A percentile compares a stretch with the other conserved stretches of the same genome.
These are phyloP conservation scores for Xerocomellus intermedius DNA, from an alignment of 768 basidiomycete species.

Conservation along the genomic window DNA sequence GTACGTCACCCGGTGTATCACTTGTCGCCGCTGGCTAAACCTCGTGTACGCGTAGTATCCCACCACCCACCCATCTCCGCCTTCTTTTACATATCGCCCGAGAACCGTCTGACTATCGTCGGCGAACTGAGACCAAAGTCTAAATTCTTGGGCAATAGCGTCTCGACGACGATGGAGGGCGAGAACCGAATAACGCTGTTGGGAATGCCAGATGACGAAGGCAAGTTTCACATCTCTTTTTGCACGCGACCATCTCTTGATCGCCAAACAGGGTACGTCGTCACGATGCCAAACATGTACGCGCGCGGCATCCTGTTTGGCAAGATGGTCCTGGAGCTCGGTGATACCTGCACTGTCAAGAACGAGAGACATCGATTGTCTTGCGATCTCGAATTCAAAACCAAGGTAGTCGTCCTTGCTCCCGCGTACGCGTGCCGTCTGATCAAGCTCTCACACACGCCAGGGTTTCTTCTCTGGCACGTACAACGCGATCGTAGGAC, in stretches of 20 bases:
- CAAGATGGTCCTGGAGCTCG: slow-evolving; percentile 95
- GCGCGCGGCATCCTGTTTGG: slow-evolving; percentile 84
- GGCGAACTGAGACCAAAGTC: slow-evolving; percentile 96
- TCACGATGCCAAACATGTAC: slow-evolving; percentile 99
- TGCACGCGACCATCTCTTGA: slow-evolving; percentile 5
- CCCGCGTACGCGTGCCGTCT: background rate
- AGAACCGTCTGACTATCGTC: slow-evolving; percentile 80
- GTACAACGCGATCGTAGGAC: slow-evolving; percentile 87
- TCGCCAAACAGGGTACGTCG: slow-evolving; percentile 62
- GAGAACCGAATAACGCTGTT: slow-evolving; percentile 86
- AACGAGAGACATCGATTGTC: slow-evolving; percentile 72
- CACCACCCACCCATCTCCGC: slow-evolving; percentile 94
- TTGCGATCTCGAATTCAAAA: slow-evolving; percentile 95
- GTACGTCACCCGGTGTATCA: slow-evolving; percentile 34
- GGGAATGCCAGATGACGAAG: slow-evolving; percentile 82
- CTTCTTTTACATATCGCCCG: slow-evolving; percentile 94
- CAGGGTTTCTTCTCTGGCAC: slow-evolving; percentile 97
- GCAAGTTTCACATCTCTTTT: slow-evolving; percentile 44
- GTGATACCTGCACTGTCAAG: slow-evolving; percentile 82
- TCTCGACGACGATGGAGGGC: slow-evolving; percentile 95
- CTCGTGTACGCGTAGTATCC: slow-evolving; percentile 57
- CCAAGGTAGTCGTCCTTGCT: slow-evolving; percentile 60
- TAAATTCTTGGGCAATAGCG: slow-evolving; percentile 95
- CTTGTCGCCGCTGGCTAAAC: slow-evolving; percentile 3
- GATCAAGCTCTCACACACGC: background rate